phyloP scores from a whole-genome alignment of 768 basidiomycete genomes.

The Pseudohyphozyma bogoriensis region DNA sequence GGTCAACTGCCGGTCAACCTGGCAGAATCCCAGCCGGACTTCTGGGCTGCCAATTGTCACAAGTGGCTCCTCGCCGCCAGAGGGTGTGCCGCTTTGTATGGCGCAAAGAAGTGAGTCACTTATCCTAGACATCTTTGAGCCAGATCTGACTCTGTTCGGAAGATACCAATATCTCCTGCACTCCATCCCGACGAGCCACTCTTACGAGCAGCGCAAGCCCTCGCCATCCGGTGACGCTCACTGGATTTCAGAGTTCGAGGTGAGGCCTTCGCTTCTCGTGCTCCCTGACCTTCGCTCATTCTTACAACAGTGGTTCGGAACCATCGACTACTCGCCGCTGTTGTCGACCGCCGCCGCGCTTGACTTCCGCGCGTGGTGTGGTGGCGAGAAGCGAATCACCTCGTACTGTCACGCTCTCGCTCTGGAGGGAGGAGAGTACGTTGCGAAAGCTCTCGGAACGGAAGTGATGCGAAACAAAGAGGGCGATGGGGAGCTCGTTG shows the following conservation, averaged over 20 bases:
- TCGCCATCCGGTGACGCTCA: neutral
- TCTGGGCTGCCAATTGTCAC: slow-evolving; percentile 34
- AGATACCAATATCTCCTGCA: slow-evolving; percentile 16
- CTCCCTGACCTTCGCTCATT: neutral
- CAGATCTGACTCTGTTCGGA: neutral
- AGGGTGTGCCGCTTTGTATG: slow-evolving; percentile 25
- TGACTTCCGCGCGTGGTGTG: slow-evolving; percentile 57
- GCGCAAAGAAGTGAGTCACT: slow-evolving; percentile 13
- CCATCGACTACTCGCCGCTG: slow-evolving; percentile 34
- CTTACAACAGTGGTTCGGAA: slow-evolving; percentile 31
- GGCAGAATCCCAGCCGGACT: slow-evolving; percentile 34
- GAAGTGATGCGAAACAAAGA: slow-evolving; percentile 51
- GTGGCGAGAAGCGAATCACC: slow-evolving; percentile 64
- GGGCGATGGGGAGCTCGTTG: slow-evolving; percentile 47
- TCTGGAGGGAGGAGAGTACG: slow-evolving; percentile 51
- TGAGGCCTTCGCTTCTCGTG: neutral
- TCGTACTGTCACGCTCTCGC: slow-evolving; percentile 62
- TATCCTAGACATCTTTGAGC: neutral
- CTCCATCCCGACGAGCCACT: slow-evolving; percentile 15
- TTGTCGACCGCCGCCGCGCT: slow-evolving; percentile 46
- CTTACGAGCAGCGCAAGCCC: neutral
- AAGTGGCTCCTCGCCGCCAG: slow-evolving; percentile 30
- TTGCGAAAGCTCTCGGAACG: slow-evolving; percentile 56
- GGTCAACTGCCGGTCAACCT: slow-evolving; percentile 39
- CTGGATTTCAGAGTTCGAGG: slow-evolving; percentile 11